Conservation (phyloP, 371 early-diverging fungal species). For the Mortierella sp. region DNA sequence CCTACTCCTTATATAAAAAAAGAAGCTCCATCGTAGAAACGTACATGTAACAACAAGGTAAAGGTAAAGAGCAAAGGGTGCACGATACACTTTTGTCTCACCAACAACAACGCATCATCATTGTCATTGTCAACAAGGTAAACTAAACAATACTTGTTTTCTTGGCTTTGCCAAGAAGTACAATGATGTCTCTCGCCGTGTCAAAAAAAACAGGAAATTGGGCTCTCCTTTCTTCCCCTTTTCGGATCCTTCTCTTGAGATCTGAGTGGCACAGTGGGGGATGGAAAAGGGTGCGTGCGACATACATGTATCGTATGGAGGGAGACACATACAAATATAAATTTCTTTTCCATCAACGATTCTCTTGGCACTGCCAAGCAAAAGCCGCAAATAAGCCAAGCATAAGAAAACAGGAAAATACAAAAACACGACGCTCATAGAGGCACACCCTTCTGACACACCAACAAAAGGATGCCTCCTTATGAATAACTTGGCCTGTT, state of each 20-base stretch:
- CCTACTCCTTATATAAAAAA: background rate
- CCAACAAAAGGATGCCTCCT: too few relatives aligned
- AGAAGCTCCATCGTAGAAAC: too few relatives aligned
- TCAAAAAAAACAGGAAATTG: background rate
- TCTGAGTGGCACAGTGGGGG: background rate
- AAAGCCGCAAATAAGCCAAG: background rate
- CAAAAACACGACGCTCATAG: background rate
- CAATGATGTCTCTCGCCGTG: background rate
- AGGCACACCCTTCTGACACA: background rate
- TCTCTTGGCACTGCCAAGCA: conserved; percentile 12
- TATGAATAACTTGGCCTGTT: too few relatives aligned
- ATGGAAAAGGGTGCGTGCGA: background rate
- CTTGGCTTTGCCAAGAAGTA: conserved; percentile 3
- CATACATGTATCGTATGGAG: too few relatives aligned
- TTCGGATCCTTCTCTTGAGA: background rate
- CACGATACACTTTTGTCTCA: too few relatives aligned
- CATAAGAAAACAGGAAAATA: background rate
- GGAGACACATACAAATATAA: background rate
- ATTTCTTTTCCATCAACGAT: background rate
- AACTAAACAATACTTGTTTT: background rate
- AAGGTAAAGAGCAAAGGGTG: too few relatives aligned
- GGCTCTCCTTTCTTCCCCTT: background rate
- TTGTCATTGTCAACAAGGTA: background rate
- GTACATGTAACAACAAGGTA: too few relatives aligned
- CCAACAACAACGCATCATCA: too few relatives aligned